Base-by-base conservation (phyloP, 2,329 filamentous ascomycete genomes). In the Neopestalotiopsis sp. region DNA sequence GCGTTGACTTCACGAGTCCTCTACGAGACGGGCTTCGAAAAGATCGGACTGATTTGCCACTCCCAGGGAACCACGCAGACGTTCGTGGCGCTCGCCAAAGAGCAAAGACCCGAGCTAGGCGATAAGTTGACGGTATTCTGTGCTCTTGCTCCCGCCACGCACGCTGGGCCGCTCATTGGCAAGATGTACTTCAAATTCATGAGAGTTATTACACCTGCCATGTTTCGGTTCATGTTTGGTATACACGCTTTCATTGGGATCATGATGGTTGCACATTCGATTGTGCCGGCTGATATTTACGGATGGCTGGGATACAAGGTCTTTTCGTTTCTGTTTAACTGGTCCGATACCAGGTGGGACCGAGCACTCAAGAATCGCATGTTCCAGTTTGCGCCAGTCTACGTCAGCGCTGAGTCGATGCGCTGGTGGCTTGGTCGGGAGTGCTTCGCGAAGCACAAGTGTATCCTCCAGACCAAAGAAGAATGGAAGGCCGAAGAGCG, bases 181-280 rank as follows among this genome's bases (percentile, higher is more conserved):
- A 95, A 94, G 78, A 90, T 93, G 79, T 96, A 97, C 79, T 95
- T 98, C 83, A 95, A 94, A 74, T 95, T 98, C 81, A 95, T 97
- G 92, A 88, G 90, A 17, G 82, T 92, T 65, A 92, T 98, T 65
- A 91, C 91, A 0, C 93, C 94, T 0, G 84, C 81, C 34, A 85
- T 94, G 78, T 98, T 97, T 80, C 87, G 93, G 1, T 76, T 94
- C 28, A 88, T 97, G 73, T 98, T 98, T 77, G 95, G 95, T 17
- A 94, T 98, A 56, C 95, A 97, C 77, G 90, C 93, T 0, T 98
- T 98, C 78, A 97, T 98, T 61, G 95, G 95, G 0, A 85, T 96
- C 72, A 98, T 98, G 95, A 94, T 97, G 91, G 86, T 86, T 5
- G 94, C 95, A 86, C 94, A 96, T 75, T 79, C 80, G 0, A 71